phyloP scores from a whole-genome alignment of 306 rosid species.

The Medicago truncatula region MtrunA17r5.0-ANR NC_053048.1:28437501-28438000 shows the following conservation, averaged over 20 bases:
- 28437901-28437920: constrained; percentile 55
- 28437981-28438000: constrained; percentile 40
- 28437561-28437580: too few species aligned
- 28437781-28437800: constrained; percentile 53
- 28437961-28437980: constrained; percentile 69
- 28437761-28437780: constrained; percentile 79
- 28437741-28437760: constrained; percentile 68
- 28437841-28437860: constrained; percentile 87
- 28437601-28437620: too few species aligned
- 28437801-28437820: constrained; percentile 77
- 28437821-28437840: constrained; percentile 88
- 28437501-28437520: too few species aligned
- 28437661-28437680: background rate
- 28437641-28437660: too few species aligned
- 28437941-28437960: constrained; percentile 62
- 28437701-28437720: background rate
- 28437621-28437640: too few species aligned
- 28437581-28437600: too few species aligned
- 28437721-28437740: constrained; percentile 40
- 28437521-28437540: too few species aligned
- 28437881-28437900: constrained; percentile 79
- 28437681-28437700: background rate
- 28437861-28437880: constrained; percentile 94
- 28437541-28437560: too few species aligned
- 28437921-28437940: constrained; percentile 60